phyloP scores from a whole-genome alignment of 495 filamentous ascomycete species.

The Penicillium cosmopolitanum region DNA sequence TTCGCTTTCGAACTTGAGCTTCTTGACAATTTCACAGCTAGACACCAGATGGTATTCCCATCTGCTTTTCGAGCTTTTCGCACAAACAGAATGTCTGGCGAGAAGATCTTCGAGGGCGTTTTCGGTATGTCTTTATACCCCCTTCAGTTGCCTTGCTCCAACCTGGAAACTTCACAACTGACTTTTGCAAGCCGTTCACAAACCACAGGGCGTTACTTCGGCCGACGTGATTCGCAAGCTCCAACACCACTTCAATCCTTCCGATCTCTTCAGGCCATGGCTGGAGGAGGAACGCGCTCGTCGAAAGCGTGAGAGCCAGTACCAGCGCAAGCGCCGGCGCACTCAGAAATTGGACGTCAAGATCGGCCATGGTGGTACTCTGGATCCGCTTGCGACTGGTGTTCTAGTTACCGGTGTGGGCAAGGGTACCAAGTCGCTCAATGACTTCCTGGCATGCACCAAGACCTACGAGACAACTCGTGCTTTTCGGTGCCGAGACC shows the following conservation, averaged over 20 bases:
- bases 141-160: constrained; percentile 8
- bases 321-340: constrained; percentile 58
- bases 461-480: constrained; percentile 90
- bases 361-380: constrained; percentile 93
- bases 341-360: constrained; percentile 68
- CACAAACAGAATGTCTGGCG: constrained; percentile 55
- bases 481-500: constrained; percentile 89
- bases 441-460: constrained; percentile 78
- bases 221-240: constrained; percentile 86
- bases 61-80: constrained; percentile 38
- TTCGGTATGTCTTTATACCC: constrained; percentile 55
- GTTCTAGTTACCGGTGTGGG: constrained; percentile 89
- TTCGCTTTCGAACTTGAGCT: not conserved
- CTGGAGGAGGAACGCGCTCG: constrained; percentile 59
- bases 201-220: constrained; percentile 81
- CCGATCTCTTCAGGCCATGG: constrained; percentile 73
- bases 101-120: constrained; percentile 72
- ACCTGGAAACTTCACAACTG: no score
- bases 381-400: constrained; percentile 92
- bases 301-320: constrained; percentile 55
- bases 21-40: not conserved
- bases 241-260: constrained; percentile 80
- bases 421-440: constrained; percentile 80
- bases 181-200: constrained; percentile 79
- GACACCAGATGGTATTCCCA: constrained; percentile 38